These are phyloP conservation scores for Jatropha podagrica DNA, from an alignment of 441 rosid genomes.

Conservation along the genomic window DNA sequence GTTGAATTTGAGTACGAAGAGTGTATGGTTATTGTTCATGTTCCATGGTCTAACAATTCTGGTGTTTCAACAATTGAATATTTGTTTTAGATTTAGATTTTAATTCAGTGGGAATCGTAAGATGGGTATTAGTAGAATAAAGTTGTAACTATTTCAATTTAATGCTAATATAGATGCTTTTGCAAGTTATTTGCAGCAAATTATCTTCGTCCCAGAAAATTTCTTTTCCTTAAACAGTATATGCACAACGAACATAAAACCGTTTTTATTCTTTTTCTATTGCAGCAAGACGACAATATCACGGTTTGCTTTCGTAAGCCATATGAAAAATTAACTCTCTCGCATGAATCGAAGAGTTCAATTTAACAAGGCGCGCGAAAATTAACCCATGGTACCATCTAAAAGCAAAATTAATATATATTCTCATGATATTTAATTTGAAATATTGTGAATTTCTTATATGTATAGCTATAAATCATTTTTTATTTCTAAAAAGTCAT, in stretches of 20 bases:
- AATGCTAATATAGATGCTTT: neutral
- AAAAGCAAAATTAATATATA: no score
- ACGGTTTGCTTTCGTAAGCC: no score
- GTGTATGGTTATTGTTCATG: constrained; percentile 48
- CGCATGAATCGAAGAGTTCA: no score
- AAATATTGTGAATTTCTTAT: no score
- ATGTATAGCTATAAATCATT: no score
- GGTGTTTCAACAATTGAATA: constrained; percentile 46
- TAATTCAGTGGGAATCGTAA: neutral
- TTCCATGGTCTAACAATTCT: constrained; percentile 58
- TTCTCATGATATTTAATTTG: no score
- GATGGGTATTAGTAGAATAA: neutral
- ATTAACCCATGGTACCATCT: no score
- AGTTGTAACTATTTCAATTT: neutral
- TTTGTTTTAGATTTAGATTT: constrained; percentile 37
- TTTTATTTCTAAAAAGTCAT: no score
- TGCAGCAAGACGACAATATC: neutral
- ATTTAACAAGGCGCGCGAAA: no score
- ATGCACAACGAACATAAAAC: no score
- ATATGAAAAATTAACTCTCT: no score
- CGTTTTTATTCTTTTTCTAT: neutral
- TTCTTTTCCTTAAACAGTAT: no score
- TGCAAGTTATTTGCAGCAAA: neutral
- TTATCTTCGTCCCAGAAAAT: neutral
- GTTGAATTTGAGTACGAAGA: constrained; percentile 51